Base-by-base conservation (phyloP, 306 rosid species). In the Malus asiatica region DNA sequence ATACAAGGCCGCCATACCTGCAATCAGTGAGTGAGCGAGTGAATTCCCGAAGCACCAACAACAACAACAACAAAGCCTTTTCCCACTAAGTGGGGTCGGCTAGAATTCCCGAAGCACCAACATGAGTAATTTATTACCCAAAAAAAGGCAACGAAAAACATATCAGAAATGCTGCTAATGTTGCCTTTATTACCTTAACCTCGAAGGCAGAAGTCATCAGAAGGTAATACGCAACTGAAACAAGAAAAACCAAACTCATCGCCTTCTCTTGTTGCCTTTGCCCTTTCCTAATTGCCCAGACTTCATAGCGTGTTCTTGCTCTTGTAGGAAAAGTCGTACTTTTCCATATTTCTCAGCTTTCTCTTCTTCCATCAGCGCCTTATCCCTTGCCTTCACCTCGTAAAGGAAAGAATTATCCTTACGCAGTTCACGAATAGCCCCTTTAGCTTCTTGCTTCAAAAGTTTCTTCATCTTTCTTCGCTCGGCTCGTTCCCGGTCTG, bases 261-360 rank as follows among this genome's bases (percentile, higher is more conserved):
- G 75, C 72, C 88, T 90, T 55, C 94, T 88, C 82, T 91, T 95
- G 85, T 72, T 84, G 80, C 98, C 98, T 66, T 88, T 90, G 80
- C 98, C 97, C 46, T 89, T 91, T 80, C 98, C 98, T 52, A 95
- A 70, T 75, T 90, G 93, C 65, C 97, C 97, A 61, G 98, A 95
- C 80, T 89, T 95, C 77, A 92, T 89, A 61, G 93, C 97, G 52
- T 87, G 83, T 62, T 92, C 96, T 87, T 95, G 97, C 44, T 89
- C 92, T 85, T 92, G 92, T 73, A 95, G 97, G 88, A 95, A 95
- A 38, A 91, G 91, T 74, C 70, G 86, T 25, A 89, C 85, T 69
- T 81, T 92, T 66, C 89, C 89, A 77, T 77, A 85, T 77, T 85
- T 90, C 80, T 92, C 97, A 27, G 89, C 85, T 73, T 86, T 83